Evolutionary conservation across 495 filamentous ascomycete genomes (phyloP).

Genomic region (Podospora conica): DNA sequence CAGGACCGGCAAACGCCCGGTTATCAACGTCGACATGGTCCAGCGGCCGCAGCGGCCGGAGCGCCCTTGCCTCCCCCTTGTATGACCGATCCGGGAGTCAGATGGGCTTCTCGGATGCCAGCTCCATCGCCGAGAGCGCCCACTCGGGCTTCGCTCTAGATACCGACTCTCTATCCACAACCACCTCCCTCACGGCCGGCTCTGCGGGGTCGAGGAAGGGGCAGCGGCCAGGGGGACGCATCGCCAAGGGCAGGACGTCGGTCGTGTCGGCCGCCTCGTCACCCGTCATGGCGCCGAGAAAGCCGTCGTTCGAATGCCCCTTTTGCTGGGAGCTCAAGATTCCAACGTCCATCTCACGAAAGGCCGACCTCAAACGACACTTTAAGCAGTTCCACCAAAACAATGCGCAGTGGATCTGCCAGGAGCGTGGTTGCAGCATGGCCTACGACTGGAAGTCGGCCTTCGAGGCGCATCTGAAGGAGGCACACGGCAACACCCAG

Average conservation of each 20-base stretch:
- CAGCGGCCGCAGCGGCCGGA: constrained; percentile 9
- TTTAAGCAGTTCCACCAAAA: constrained; percentile 21
- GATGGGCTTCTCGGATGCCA: constrained; percentile 12
- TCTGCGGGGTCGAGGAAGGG: background rate
- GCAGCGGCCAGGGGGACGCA: background rate
- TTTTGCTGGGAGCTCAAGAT: constrained; percentile 24
- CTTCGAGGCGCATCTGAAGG: constrained; percentile 21
- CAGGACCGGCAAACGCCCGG: background rate
- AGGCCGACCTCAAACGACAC: constrained; percentile 25
- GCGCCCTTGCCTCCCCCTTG: background rate
- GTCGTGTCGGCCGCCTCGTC: constrained; percentile 3
- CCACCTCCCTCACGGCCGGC: background rate
- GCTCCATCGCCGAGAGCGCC: constrained; percentile 5
- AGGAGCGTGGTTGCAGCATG: constrained; percentile 15
- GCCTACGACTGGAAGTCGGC: constrained; percentile 23
- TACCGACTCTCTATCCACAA: background rate
- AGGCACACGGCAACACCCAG: constrained; percentile 13
- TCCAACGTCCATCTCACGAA: constrained; percentile 15
- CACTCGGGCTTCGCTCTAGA: constrained; percentile 6
- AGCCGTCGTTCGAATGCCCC: constrained; percentile 20
- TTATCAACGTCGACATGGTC: constrained; percentile 5
- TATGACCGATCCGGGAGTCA: constrained; percentile 4
- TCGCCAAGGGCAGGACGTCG: background rate
- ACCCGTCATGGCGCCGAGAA: constrained; percentile 9
- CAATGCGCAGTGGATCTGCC: constrained; percentile 22